phyloP scores from a whole-genome alignment of 148 eudicot genomes.

The Linanthus parryae region DNA sequence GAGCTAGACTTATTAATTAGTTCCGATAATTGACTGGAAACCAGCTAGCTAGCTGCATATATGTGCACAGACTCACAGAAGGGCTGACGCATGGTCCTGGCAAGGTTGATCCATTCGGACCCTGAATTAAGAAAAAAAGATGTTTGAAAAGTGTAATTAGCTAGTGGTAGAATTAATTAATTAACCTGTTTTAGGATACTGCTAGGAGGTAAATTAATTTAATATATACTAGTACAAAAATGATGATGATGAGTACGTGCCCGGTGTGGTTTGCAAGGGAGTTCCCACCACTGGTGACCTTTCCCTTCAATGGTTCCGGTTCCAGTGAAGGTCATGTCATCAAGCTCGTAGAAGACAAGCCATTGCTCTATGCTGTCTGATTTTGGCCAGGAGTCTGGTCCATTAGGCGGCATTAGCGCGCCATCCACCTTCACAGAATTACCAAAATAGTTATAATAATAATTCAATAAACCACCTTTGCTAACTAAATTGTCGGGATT shows the following conservation, averaged over 20 bases:
- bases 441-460: too few species aligned
- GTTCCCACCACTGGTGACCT: slow-evolving; percentile 94
- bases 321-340: slow-evolving; percentile 65
- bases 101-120: slow-evolving; percentile 84
- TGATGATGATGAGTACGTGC: too few species aligned
- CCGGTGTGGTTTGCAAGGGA: slow-evolving; percentile 96
- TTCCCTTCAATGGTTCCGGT: slow-evolving; percentile 85
- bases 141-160: neutral
- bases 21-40: too few species aligned
- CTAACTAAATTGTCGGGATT: too few species aligned
- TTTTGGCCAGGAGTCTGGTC: slow-evolving; percentile 93
- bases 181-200: neutral
- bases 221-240: too few species aligned
- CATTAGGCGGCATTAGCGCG: slow-evolving; percentile 73
- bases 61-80: slow-evolving; percentile 77
- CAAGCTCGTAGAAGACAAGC: slow-evolving; percentile 73
- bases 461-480: too few species aligned
- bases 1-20: too few species aligned
- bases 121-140: slow-evolving; percentile 34
- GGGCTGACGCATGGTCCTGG: slow-evolving; percentile 98
- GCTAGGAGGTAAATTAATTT: too few species aligned
- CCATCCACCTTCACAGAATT: slow-evolving; percentile 63
- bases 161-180: neutral
- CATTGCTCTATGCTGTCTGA: slow-evolving; percentile 80
- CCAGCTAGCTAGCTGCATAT: too few species aligned